Conservation (phyloP, 352 stramenopile species). For the Phytopythium litorale region DNA sequence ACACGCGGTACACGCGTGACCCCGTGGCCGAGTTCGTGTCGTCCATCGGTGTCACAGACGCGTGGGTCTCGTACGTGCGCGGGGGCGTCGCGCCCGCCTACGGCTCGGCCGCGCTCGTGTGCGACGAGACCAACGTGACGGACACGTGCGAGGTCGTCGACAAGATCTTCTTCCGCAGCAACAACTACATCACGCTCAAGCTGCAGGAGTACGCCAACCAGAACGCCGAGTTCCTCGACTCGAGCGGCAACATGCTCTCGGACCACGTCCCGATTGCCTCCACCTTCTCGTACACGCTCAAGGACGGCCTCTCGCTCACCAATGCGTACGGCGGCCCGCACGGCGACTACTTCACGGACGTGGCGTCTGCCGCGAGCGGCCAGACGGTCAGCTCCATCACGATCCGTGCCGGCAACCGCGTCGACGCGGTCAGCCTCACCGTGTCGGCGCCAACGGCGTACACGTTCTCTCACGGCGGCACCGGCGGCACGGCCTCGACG, state of each 20-base stretch:
- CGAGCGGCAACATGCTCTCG: constrained; percentile 29
- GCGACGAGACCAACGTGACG: constrained; percentile 25
- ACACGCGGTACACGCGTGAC: constrained; percentile 48
- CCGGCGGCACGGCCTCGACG: constrained; percentile 26
- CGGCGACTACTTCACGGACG: constrained; percentile 32
- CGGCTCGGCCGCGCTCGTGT: constrained; percentile 33
- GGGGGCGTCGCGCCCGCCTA: constrained; percentile 25
- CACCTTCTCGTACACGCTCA: constrained; percentile 33
- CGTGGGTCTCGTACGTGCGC: constrained; percentile 39
- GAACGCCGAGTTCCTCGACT: constrained; percentile 31
- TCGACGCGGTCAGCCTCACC: constrained; percentile 39
- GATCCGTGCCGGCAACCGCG: constrained; percentile 21
- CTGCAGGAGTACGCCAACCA: constrained; percentile 43
- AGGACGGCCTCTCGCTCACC: constrained; percentile 24
- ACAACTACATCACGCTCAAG: constrained; percentile 38
- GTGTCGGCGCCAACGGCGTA: constrained; percentile 11
- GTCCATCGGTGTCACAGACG: constrained; percentile 31
- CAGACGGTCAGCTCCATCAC: constrained; percentile 31
- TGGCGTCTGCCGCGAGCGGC: constrained; percentile 16
- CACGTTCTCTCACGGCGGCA: constrained; percentile 33
- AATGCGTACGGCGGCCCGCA: constrained; percentile 34
- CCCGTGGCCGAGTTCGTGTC: constrained; percentile 30
- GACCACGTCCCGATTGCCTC: constrained; percentile 49
- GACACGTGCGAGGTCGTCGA: constrained; percentile 51
- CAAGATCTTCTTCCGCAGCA: constrained; percentile 58